Evolutionary conservation across 441 rosid genomes (phyloP).

Genomic region (Mallotus japonicus): DNA sequence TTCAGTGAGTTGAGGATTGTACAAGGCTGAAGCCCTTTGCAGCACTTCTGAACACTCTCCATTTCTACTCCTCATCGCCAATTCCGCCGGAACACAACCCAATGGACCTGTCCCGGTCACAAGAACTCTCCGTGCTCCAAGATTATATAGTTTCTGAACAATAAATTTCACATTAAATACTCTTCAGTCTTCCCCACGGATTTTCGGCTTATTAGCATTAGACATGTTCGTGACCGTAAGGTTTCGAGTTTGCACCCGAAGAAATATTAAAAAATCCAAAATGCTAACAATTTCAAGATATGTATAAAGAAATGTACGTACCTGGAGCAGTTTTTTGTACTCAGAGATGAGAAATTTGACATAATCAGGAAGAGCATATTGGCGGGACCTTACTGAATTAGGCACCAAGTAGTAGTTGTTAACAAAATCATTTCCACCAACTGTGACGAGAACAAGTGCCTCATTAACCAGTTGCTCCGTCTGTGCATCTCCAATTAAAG

Average conservation of each 20-base stretch:
- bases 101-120: conserved; percentile 91
- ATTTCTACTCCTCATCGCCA: conserved; percentile 55
- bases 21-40: conserved; percentile 60
- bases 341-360: conserved; percentile 77
- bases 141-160: conserved; percentile 51
- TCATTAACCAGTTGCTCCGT: conserved; percentile 50
- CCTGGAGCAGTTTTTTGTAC: conserved; percentile 48
- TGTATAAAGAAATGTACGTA: too few species aligned
- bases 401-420: conserved; percentile 87
- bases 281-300: too few species aligned
- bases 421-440: conserved; percentile 92
- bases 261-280: conserved; percentile 17
- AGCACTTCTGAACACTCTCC: conserved; percentile 67
- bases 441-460: conserved; percentile 71
- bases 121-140: conserved; percentile 76
- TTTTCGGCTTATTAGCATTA: too few species aligned
- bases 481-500: conserved; percentile 55
- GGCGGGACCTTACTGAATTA: conserved; percentile 83
- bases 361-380: conserved; percentile 64
- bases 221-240: too few species aligned
- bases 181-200: too few species aligned
- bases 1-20: conserved; percentile 62
- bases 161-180: neutral
- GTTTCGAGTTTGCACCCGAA: too few species aligned
- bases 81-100: conserved; percentile 88